Evolutionary conservation across 768 basidiomycete species (phyloP), one percentile per base, ranked within the genome.

Genomic region (Auricularia sp.): DNA sequence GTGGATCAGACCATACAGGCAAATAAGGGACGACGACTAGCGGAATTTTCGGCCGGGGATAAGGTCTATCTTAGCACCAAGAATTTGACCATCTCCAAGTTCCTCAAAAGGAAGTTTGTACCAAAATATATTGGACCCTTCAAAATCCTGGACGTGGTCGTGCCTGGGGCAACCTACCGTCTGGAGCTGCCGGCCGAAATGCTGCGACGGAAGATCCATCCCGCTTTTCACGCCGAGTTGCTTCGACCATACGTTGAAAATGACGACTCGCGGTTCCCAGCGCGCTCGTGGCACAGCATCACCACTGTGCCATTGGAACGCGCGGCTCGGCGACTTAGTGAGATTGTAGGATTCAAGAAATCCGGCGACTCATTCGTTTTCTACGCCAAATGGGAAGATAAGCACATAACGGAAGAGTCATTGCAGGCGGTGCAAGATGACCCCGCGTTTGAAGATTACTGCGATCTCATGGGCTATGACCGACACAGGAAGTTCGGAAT

Each of bases 121-220:
- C 78, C 76, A 1, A 76, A 74, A 36, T 79, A 66, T 58, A 70
- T 77, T 33, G 76, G 77, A 3, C 77, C 77, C 0, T 76, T 71
- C 61, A 66, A 64, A 18, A 67, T 77, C 4, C 18, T 65, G 0
- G 62, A 62, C 3, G 68, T 67, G 10, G 23, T 68, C 5, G 60
- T 59, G 0, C 69, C 73, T 12, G 69, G 67, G 0, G 67, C 68
- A 2, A 67, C 61, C 0, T 77, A 66, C 53, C 10, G 47, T 0
- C 5, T 77, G 1, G 72, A 75, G 3, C 54, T 78, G 23, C 74
- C 76, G 0, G 1, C 42, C 0, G 67, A 70, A 0, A 34, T 79
- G 36, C 68, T 29, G 64, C 3, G 51, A 66, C 5, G 21, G 67
- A 0, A 68, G 73, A 0, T 67, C 78, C 10, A 51, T 35, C 62